Base-by-base conservation (phyloP, 2,329 filamentous ascomycete species). In the Rhytidhysteron rufulum region DNA sequence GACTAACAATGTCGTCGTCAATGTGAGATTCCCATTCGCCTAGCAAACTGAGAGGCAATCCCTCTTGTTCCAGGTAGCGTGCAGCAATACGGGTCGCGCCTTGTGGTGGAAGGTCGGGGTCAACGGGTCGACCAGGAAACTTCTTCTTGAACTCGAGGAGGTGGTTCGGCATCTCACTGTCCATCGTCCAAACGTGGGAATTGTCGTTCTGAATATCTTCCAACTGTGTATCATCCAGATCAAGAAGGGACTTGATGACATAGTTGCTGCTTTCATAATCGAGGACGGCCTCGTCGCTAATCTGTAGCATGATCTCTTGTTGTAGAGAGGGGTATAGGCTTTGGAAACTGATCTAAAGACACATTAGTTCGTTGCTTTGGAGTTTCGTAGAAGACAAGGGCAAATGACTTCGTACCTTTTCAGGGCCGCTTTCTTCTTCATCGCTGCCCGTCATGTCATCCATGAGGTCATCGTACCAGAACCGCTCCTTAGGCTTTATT, bases 301-400 rank as follows among this genome's bases (percentile, higher is more conserved):
- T 53, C 20, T 45, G 20, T 1, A 47, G 39, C 27, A 58, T 53
- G 31, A 58, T 55, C 5, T 30, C 39, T 19, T 49, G 41, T 15
- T 51, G 48, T n/a, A 57, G 34, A 10, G 50, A 48, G 16, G 21
- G 35, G 24, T 42, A 55, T 11, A 55, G 46, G 7, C 31, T 41
- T n/a, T 21, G 13, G 32, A 57, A 54, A 3, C 29, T 7, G 18
- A 55, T 34, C 48, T 51, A 5, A 11, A 34, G 10, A n/a, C 18
- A 4, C 16, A 15, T 41, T 20, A 41, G 33, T 4, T 31, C 16
- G 15, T 17, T 11, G 6, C 9, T 5, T 13, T 17, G 17, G 15
- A 27, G 22, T n/a, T 22, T 34, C 7, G 13, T 19, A 30, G 7
- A 33, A 27, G 18, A 13, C n/a, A n/a, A n/a, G n/a, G n/a, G n/a